These are phyloP conservation scores for Eucalyptus tenuipes DNA, from an alignment of 345 rosid genomes.

Conservation along the genomic window DNA sequence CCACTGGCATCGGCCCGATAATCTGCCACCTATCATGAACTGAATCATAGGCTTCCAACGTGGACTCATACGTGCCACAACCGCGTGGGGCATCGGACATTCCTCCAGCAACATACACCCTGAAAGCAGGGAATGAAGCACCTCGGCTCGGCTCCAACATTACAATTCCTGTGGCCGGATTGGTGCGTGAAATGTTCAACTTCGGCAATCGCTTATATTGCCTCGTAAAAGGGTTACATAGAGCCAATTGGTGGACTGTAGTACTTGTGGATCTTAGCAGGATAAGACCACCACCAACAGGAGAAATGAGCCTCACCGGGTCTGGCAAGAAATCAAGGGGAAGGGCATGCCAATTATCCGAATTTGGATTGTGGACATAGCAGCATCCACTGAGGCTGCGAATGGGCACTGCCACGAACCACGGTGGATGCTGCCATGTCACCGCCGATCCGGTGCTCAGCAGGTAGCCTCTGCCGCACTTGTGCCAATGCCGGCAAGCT, in stretches of 20 bases:
- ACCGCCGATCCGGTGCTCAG: not conserved
- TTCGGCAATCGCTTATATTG: constrained; percentile 21
- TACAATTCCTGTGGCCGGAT: constrained; percentile 36
- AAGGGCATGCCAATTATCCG: constrained; percentile 19
- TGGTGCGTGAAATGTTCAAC: constrained; percentile 19
- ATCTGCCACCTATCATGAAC: constrained; percentile 11
- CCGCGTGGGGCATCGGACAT: constrained; percentile 15
- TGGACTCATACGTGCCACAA: constrained; percentile 24
- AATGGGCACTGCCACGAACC: constrained; percentile 40
- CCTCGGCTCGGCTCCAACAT: not conserved
- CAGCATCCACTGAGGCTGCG: constrained; percentile 15
- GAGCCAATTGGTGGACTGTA: constrained; percentile 5
- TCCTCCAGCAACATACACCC: constrained; percentile 47
- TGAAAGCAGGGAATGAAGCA: not conserved
- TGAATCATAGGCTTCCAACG: constrained; percentile 37
- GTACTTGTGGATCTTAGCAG: constrained; percentile 20
- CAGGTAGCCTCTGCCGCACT: constrained; percentile 9
- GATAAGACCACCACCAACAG: constrained; percentile 18
- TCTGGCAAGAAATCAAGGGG: constrained; percentile 17
- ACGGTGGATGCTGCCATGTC: constrained; percentile 5
- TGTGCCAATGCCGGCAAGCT: constrained; percentile 28
- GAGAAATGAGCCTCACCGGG: constrained; percentile 17
- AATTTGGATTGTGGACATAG: constrained; percentile 23
- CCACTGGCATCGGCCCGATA: constrained; percentile 17
- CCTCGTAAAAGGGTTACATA: constrained; percentile 36